Evolutionary conservation across 805 yeast genomes (phyloP).

Genomic region (Wickerhamiella musiphila): DNA sequence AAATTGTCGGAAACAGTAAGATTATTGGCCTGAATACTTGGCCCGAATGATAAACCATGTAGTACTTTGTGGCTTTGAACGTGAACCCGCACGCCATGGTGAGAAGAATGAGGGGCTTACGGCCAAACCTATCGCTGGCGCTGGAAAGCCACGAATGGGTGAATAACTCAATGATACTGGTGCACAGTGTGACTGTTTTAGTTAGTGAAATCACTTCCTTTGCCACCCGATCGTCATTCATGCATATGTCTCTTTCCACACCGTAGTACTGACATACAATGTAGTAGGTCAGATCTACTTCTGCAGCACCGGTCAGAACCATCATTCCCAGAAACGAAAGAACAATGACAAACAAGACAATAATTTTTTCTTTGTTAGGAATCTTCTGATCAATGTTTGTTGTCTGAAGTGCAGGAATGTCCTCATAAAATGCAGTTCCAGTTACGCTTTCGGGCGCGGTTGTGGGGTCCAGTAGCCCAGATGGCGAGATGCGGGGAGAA

Average conservation of each 20-base stretch:
- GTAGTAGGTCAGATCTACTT: conserved; percentile 11
- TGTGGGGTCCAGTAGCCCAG: too few species aligned
- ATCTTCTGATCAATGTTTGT: too few species aligned
- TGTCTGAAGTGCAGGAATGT: too few species aligned
- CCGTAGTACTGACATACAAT: conserved; percentile 11
- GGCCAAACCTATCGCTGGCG: conserved; percentile 14
- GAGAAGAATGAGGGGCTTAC: conserved; percentile 11
- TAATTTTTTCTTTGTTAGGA: too few species aligned
- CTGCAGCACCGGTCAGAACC: conserved; percentile 11
- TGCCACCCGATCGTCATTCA: conserved; percentile 9
- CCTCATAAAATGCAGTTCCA: too few species aligned
- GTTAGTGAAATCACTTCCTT: conserved; percentile 10
- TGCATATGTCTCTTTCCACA: conserved; percentile 9
- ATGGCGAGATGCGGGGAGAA: too few species aligned
- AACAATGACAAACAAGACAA: background rate
- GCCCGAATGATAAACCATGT: conserved; percentile 11
- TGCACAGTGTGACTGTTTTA: conserved; percentile 7
- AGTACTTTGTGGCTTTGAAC: conserved; percentile 11
- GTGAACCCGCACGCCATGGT: conserved; percentile 6
- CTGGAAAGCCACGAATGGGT: conserved; percentile 10
- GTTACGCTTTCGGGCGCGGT: too few species aligned
- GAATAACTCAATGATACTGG: conserved; percentile 8
- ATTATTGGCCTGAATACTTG: conserved; percentile 12
- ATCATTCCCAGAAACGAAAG: conserved; percentile 4
- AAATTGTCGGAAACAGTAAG: conserved; percentile 12